These are phyloP conservation scores for Coemansia sp. DNA, from an alignment of 192 early-diverging fungal genomes.

Conservation along the genomic window DNA sequence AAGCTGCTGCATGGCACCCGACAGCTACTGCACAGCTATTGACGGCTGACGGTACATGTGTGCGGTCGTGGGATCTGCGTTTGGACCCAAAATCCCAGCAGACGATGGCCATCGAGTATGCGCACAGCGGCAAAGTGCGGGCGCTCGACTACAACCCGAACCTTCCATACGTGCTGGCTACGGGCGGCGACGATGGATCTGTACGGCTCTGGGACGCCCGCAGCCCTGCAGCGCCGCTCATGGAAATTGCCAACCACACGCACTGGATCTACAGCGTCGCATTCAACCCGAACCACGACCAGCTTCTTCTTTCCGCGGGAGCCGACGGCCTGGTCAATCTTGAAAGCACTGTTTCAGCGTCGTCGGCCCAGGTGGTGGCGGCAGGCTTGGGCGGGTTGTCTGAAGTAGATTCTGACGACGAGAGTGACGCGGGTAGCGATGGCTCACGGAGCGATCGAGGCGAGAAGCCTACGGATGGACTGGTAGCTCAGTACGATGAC, in stretches of 20 bases:
- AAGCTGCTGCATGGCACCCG: slow-evolving; percentile 36
- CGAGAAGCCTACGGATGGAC: slow-evolving; percentile 66
- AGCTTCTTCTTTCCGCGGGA: slow-evolving; percentile 80
- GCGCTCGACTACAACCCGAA: slow-evolving; percentile 87
- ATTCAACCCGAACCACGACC: slow-evolving; percentile 91
- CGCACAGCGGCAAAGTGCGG: slow-evolving; percentile 75
- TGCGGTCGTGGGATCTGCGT: slow-evolving; percentile 74
- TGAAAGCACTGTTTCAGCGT: slow-evolving; percentile 81
- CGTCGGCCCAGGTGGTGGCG: slow-evolving; percentile 62
- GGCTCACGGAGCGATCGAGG: background rate
- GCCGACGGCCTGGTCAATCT: slow-evolving; percentile 88
- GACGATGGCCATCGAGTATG: slow-evolving; percentile 42
- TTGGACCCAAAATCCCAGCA: slow-evolving; percentile 25
- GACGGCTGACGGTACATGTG: slow-evolving; percentile 58
- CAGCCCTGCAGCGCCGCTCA: slow-evolving; percentile 55
- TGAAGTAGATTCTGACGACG: background rate
- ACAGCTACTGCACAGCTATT: slow-evolving; percentile 37
- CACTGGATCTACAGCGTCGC: slow-evolving; percentile 87
- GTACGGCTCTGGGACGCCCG: slow-evolving; percentile 90
- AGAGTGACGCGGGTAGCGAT: slow-evolving; percentile 16
- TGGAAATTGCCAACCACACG: slow-evolving; percentile 74
- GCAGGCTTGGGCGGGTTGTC: slow-evolving; percentile 14
- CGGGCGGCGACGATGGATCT: slow-evolving; percentile 83
- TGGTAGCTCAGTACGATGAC: slow-evolving; percentile 86
- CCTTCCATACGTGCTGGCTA: slow-evolving; percentile 77